Percentiles rank a stretch among this genome's conserved stretches.
Evolutionary conservation across 768 basidiomycete species (phyloP).

Genomic region (Pulveroboletus sp.): DNA sequence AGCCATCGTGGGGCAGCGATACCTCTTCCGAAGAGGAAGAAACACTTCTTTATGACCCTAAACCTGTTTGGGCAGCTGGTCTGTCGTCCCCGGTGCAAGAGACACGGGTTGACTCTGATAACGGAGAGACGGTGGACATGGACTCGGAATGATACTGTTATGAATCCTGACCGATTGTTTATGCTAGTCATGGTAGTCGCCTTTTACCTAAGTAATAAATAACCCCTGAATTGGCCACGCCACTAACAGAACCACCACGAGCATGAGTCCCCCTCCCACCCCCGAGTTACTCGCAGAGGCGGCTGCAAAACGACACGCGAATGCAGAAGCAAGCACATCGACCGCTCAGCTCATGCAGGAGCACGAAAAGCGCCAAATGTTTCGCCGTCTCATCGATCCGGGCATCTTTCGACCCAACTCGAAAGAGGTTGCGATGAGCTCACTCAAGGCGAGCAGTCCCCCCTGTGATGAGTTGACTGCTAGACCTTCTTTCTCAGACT

Average conservation of each 20-base stretch:
- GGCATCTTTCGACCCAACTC: conserved; percentile 74
- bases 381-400: conserved; percentile 75
- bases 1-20: conserved; percentile 56
- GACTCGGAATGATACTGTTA: conserved; percentile 20
- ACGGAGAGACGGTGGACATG: conserved; percentile 14
- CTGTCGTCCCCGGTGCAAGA: conserved; percentile 7
- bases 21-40: conserved; percentile 53
- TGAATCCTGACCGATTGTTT: neutral
- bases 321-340: neutral
- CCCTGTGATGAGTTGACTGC: neutral
- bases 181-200: neutral
- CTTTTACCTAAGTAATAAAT: neutral
- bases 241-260: conserved; percentile 10
- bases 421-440: conserved; percentile 53
- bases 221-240: conserved; percentile 15
- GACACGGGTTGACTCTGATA: conserved; percentile 15
- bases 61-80: conserved; percentile 4
- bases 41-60: conserved; percentile 16
- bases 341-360: conserved; percentile 36
- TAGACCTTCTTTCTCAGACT: conserved; percentile 35
- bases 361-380: conserved; percentile 66
- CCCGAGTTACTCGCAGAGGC: conserved; percentile 28
- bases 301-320: conserved; percentile 23
- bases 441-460: conserved; percentile 54
- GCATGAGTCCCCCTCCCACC: conserved; percentile 7